A percentile compares a stretch with the other conserved stretches of the same genome.
These are phyloP conservation scores for Globisporangium uncinulatum DNA, from an alignment of 352 stramenopile species.

Conservation along the genomic window DNA sequence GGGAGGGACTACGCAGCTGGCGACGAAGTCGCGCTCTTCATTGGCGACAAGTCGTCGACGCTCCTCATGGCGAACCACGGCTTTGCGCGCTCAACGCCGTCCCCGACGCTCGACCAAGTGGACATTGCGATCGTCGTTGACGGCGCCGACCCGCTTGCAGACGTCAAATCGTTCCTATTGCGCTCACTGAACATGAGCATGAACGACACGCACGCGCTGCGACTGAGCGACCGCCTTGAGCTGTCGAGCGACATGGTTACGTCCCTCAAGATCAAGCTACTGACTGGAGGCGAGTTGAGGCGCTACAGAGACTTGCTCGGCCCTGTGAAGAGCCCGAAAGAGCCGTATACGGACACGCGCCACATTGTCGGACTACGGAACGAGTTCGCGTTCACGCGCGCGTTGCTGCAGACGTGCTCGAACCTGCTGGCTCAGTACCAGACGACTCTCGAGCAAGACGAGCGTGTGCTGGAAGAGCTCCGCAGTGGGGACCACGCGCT, in stretches of 20 bases:
- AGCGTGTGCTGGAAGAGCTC: slow-evolving; percentile 12
- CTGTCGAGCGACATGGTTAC: slow-evolving; percentile 16
- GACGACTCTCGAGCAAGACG: slow-evolving; percentile 30
- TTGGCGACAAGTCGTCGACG: slow-evolving; percentile 28
- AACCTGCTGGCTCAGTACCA: slow-evolving; percentile 33
- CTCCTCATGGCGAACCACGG: slow-evolving; percentile 48
- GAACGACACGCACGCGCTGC: slow-evolving; percentile 36
- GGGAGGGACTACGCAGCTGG: slow-evolving; percentile 18
- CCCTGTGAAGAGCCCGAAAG: slow-evolving; percentile 6
- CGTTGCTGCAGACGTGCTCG: slow-evolving; percentile 31
- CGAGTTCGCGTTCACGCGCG: slow-evolving; percentile 40
- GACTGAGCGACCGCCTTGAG: slow-evolving; percentile 9
- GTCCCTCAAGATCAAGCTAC: slow-evolving; percentile 44
- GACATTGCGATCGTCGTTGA: slow-evolving; percentile 42
- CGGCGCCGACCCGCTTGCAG: slow-evolving; percentile 22
- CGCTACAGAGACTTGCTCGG: slow-evolving; percentile 24
- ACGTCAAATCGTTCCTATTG: slow-evolving; percentile 36
- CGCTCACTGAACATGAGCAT: slow-evolving; percentile 30
- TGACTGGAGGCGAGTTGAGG: slow-evolving; percentile 25
- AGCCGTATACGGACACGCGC: slow-evolving; percentile 2
- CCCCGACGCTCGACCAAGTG: slow-evolving; percentile 27
- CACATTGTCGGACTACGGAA: slow-evolving; percentile 39
- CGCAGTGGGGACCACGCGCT: not conserved
- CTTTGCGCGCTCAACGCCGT: slow-evolving; percentile 19
- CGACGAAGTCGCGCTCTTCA: slow-evolving; percentile 25